These are phyloP conservation scores for Arxiozyma bovina DNA, from an alignment of 1,139 yeast species.

Conservation along the genomic window DNA sequence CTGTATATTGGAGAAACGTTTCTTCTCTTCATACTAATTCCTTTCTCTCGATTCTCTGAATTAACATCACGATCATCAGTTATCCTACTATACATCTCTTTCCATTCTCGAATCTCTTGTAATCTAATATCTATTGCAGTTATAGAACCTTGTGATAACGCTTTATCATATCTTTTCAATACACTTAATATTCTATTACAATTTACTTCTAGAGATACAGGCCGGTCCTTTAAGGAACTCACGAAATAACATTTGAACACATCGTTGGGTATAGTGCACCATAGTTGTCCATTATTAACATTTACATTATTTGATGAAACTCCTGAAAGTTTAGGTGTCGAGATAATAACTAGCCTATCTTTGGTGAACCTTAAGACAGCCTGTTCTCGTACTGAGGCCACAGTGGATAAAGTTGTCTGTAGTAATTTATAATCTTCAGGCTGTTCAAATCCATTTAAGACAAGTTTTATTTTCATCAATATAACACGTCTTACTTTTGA, in stretches of 20 bases:
- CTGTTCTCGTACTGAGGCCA: constrained; percentile 28
- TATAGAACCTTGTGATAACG: constrained; percentile 23
- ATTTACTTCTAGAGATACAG: constrained; percentile 29
- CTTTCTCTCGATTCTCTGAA: background rate
- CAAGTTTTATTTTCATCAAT: constrained; percentile 27
- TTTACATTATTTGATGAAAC: background rate
- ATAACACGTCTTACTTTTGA: background rate
- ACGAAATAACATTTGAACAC: constrained; percentile 25
- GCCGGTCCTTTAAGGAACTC: constrained; percentile 23
- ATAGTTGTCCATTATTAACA: constrained; percentile 24
- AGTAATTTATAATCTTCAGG: constrained; percentile 29
- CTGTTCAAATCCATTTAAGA: constrained; percentile 22
- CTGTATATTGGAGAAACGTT: constrained; percentile 22
- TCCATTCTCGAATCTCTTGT: constrained; percentile 26
- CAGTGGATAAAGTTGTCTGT: constrained; percentile 26
- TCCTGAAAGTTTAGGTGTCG: constrained; percentile 20
- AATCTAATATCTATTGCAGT: constrained; percentile 26
- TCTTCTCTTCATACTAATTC: constrained; percentile 4
- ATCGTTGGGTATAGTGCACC: constrained; percentile 31
- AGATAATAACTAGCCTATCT: constrained; percentile 25
- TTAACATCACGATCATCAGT: constrained; percentile 1
- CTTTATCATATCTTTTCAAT: constrained; percentile 25
- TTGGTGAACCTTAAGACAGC: constrained; percentile 28
- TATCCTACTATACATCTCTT: constrained; percentile 3
- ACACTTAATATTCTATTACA: constrained; percentile 27